Evolutionary conservation across 2,329 filamentous ascomycete species (phyloP).

Genomic region (Alternaria triticimaculans): DNA sequence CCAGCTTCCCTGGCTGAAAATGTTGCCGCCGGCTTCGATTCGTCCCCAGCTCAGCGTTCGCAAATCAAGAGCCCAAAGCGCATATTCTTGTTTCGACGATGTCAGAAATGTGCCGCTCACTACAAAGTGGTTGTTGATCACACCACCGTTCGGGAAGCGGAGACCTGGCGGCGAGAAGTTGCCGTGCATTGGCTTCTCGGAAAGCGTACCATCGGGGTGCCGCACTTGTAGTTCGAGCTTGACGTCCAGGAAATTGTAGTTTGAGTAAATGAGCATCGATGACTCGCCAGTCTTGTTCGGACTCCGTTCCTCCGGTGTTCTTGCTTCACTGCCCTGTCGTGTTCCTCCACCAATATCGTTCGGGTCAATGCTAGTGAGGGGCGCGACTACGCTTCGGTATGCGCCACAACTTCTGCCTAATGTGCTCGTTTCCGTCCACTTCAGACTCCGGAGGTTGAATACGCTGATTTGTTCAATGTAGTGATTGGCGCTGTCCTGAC

Average conservation of each 20-base stretch:
- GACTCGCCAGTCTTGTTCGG: conserved; percentile 53
- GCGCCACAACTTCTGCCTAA: conserved; percentile 93
- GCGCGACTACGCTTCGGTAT: conserved; percentile 93
- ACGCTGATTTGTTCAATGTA: conserved; percentile 99
- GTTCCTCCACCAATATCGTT: conserved; percentile 69
- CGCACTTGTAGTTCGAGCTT: conserved; percentile 93
- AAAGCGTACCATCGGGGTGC: conserved; percentile 79
- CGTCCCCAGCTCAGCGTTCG: conserved; percentile 90
- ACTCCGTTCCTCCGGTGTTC: conserved; percentile 38
- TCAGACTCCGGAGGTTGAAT: conserved; percentile 92
- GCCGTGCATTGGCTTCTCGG: conserved; percentile 88
- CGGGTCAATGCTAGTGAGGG: conserved; percentile 71
- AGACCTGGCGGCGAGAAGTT: conserved; percentile 88
- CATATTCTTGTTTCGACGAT: conserved; percentile 97
- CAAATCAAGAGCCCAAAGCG: conserved; percentile 91
- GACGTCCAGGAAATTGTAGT: conserved; percentile 98
- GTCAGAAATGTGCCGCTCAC: conserved; percentile 97
- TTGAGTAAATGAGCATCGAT: conserved; percentile 95
- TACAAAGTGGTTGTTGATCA: conserved; percentile 95
- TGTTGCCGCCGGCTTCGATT: conserved; percentile 89
- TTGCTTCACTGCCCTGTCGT: conserved; percentile 50
- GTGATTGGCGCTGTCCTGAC: conserved; percentile 96
- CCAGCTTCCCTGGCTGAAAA: conserved; percentile 98
- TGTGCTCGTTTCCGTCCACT: conserved; percentile 90
- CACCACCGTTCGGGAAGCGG: conserved; percentile 92